These are phyloP conservation scores for Pythium chondricola DNA, from an alignment of 352 stramenopile genomes.

Conservation along the genomic window DNA sequence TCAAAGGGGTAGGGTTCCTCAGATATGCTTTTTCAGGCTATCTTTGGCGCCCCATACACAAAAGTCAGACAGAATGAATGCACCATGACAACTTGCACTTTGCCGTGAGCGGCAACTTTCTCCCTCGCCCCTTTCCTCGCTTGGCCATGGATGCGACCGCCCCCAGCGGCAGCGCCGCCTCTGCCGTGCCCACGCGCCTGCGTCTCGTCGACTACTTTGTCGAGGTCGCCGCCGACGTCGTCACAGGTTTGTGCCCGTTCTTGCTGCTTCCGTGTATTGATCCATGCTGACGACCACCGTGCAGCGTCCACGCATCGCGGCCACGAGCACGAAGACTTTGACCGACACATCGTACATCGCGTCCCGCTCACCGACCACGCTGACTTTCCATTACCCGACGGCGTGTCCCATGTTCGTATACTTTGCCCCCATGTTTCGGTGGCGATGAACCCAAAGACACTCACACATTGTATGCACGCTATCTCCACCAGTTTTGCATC, in stretches of 20 bases:
- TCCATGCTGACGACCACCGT: too few relatives aligned
- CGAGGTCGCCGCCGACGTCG: slow-evolving; percentile 46
- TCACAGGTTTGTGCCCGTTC: slow-evolving; percentile 9
- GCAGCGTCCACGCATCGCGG: neutral
- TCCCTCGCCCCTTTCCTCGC: neutral
- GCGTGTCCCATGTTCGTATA: slow-evolving; percentile 54
- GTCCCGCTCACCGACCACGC: slow-evolving; percentile 39
- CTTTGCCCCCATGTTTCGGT: neutral
- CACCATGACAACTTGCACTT: too few relatives aligned
- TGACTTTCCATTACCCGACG: slow-evolving; percentile 63
- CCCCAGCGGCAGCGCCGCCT: neutral
- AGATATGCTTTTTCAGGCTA: neutral
- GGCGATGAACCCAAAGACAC: neutral
- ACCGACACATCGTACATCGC: slow-evolving; percentile 35
- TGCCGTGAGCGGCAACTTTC: too few relatives aligned
- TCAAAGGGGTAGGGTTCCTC: neutral
- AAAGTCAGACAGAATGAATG: too few relatives aligned
- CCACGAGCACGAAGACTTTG: slow-evolving; percentile 31
- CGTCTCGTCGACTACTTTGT: slow-evolving; percentile 77
- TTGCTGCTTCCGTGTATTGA: neutral
- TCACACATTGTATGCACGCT: neutral
- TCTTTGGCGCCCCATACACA: neutral
- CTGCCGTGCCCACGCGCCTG: slow-evolving; percentile 1
- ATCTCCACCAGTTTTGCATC: slow-evolving; percentile 58
- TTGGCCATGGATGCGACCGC: neutral